These are phyloP conservation scores for Aspergillus japonicus DNA, from an alignment of 2,329 filamentous ascomycete species.

Conservation along the genomic window DNA sequence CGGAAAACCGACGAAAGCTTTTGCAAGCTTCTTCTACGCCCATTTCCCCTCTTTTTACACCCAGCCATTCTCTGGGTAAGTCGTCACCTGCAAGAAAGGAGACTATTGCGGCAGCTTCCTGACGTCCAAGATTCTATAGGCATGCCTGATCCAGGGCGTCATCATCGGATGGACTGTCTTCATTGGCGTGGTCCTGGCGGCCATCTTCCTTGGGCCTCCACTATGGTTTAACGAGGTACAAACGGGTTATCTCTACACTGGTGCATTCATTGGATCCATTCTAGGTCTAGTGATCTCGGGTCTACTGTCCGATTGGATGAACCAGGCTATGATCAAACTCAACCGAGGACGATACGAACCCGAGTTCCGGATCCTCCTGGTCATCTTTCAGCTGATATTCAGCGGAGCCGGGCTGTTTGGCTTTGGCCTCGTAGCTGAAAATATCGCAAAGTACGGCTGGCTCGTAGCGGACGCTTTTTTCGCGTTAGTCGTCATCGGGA, in stretches of 20 bases:
- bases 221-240: slow-evolving; percentile 78
- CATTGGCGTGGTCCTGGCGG: slow-evolving; percentile 78
- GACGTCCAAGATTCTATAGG: slow-evolving; percentile 27
- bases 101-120: background rate
- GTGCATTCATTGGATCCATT: slow-evolving; percentile 80
- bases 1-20: slow-evolving; percentile 77
- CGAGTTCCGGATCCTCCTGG: slow-evolving; percentile 81
- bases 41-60: slow-evolving; percentile 79
- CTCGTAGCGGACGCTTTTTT: slow-evolving; percentile 78
- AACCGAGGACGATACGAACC: slow-evolving; percentile 87
- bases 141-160: slow-evolving; percentile 76
- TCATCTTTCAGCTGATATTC: slow-evolving; percentile 77
- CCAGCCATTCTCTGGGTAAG: slow-evolving; percentile 76
- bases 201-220: slow-evolving; percentile 76
- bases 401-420: slow-evolving; percentile 78
- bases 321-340: slow-evolving; percentile 65
- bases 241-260: slow-evolving; percentile 83
- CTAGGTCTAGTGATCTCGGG: slow-evolving; percentile 76
- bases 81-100: slow-evolving; percentile 35
- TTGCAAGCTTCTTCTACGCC: slow-evolving; percentile 63
- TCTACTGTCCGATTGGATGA: slow-evolving; percentile 69
- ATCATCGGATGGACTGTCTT: slow-evolving; percentile 96
- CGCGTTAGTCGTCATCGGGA: slow-evolving; percentile 77
- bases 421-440: slow-evolving; percentile 71
- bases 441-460: slow-evolving; percentile 65